Evolutionary conservation across 257 asterid genomes (phyloP), one percentile per base, ranked within the genome.

Genomic region (Solanum infundibuliforme): DNA sequence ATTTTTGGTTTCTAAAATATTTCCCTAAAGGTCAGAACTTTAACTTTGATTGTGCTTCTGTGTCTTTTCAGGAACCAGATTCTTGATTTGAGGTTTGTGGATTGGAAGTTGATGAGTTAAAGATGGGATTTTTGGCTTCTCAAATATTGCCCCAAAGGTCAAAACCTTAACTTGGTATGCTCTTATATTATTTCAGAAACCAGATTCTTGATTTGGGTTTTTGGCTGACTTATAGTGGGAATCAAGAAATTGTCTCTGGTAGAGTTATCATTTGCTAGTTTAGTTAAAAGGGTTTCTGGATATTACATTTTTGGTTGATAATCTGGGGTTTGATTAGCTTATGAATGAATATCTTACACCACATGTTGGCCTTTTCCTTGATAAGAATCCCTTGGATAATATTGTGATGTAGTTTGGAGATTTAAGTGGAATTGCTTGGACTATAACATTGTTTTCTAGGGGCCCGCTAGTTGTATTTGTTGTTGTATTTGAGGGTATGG

Each of bases 401-500:
- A 81, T 84, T 29, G 38, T 65, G 60, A 74, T 88, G 86, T 46
- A 75, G 66, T 87, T 88, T 83, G 71, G 38, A 29, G 83, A 36
- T 86, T 74, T 58, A 62, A 18, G 89, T 82, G 83, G 83, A 83
- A 84, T 86, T 86, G 82, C 46, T 89, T 87, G 88, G 89, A 74
- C 55, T 88, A 29, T 84, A 77, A 90, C 88, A 74, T 12, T 68
- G 39, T 72, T 86, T 43, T 43, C 31, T 69, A 32, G 72, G 83
- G 91, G 39, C 58, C 58, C 31, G 65, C 86, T 36, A 25, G 34
- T 83, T 34, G 66, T 8, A 65, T 86, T 86, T 77, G 85, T 39
- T 68, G 87, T 86, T 73, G 39, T 87, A 90, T 36, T 41, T 38
- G 90, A 83, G 88, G 84, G 32, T 74, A 96, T 96, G 99, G 98